phyloP scores from a whole-genome alignment of 352 stramenopile genomes.

The Globisporangium lucens region DNA sequence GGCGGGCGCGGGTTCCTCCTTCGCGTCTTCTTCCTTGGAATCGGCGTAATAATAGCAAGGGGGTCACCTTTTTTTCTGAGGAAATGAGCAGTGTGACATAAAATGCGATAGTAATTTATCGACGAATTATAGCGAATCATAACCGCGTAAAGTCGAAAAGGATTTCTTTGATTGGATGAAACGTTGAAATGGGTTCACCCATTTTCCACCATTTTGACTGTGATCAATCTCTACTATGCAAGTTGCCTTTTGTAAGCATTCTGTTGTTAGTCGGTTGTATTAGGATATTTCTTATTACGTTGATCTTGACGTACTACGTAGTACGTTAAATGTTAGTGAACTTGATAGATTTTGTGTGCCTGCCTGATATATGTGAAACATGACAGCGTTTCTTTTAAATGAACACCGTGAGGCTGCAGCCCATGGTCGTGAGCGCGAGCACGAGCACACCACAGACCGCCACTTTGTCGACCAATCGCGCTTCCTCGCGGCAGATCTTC shows the following conservation, averaged over 20 bases:
- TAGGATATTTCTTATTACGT: conserved; percentile 3
- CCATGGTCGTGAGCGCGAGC: conserved; percentile 45
- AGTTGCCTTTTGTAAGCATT: background rate
- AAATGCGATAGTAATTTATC: background rate
- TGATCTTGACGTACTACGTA: background rate
- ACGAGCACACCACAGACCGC: conserved; percentile 39
- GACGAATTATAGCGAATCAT: background rate
- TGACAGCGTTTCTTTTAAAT: conserved; percentile 17
- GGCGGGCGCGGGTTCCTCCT: background rate
- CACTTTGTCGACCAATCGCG: conserved; percentile 35
- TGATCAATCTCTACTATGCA: background rate
- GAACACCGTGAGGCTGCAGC: conserved; percentile 50
- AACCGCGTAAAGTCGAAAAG: background rate
- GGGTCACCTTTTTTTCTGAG: background rate
- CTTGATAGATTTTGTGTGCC: background rate
- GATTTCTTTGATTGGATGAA: background rate
- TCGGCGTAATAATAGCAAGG: conserved; percentile 8
- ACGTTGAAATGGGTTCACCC: background rate
- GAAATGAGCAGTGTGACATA: background rate
- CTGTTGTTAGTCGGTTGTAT: background rate
- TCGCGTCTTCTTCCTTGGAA: background rate
- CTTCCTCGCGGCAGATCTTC: conserved; percentile 64
- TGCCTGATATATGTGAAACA: background rate
- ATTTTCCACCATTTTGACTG: background rate
- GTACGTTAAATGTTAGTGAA: background rate